Evolutionary conservation across 2,329 filamentous ascomycete genomes (phyloP), one percentile per base, ranked within the genome.

Genomic region (Clathrospora elynae): DNA sequence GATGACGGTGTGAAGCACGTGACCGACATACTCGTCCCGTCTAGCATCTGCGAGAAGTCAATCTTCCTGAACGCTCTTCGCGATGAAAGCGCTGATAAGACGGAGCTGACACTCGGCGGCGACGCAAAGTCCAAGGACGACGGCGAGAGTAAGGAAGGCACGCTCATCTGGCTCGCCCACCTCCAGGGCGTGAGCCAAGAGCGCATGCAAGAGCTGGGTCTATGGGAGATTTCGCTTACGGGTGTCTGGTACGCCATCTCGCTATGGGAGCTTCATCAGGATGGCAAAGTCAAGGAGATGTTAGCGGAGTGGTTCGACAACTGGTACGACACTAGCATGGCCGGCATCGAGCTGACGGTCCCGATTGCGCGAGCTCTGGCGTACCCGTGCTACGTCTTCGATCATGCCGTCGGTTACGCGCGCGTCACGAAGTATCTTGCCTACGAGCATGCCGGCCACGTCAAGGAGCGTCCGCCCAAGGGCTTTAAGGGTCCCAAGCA

Each of bases 371-470:
- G 35, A 14, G 35, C 32, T 12, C 38, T 67, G 1, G 53, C 64
- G 1, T 58, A 62, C n/a, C 67, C 67, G 0, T 61, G 57, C 38
- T 55, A 56, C 17, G 22, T 46, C 2, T 68, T 70, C 50, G 54
- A 66, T 18, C 52, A 67, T 39, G 55, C 57, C 5, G 12, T 39
- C 3, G 67, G 55, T 2, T 70, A 68, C 25, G 45, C 49, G 0
- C 29, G 30, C 0, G 50, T 57, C 3, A 71, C 65, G 0, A 62
- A 59, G 44, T 61, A 42, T n/a, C 50, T 70, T 1, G 67, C 55
- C 2, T 70, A 71, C 55, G 46, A 67, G 23, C 42, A 42, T 9
- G n/a, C 35, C 6, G 56, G 59, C 5, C 54, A 59, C 20, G 59
- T 68, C 25, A 51, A 42, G n/a, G 65, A 66, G 32, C 35, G 34